A percentile compares a stretch with the other conserved stretches of the same genome.
Evolutionary conservation across 2,329 filamentous ascomycete species (phyloP).

Genomic region (Zymoseptoria ardabiliae): DNA sequence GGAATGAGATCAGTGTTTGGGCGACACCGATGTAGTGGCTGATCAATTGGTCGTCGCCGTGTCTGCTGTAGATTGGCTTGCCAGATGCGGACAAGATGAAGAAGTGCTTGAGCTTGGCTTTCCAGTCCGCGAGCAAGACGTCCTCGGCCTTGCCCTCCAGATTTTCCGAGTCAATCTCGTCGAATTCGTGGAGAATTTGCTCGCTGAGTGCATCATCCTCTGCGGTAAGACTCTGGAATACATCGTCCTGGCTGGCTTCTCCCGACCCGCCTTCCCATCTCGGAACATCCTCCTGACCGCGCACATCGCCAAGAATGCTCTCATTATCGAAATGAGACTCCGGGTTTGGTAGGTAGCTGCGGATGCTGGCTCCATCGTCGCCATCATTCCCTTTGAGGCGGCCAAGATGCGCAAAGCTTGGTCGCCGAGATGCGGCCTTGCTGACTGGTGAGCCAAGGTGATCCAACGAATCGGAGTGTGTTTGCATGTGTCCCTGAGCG

Average conservation of each 20-base stretch:
- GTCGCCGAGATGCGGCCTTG: slow-evolving; percentile 32
- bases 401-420: slow-evolving; percentile 33
- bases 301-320: slow-evolving; percentile 69
- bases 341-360: slow-evolving; percentile 58
- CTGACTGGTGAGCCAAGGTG: slow-evolving; percentile 20
- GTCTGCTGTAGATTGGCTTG: slow-evolving; percentile 93
- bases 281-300: slow-evolving; percentile 55
- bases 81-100: slow-evolving; percentile 92
- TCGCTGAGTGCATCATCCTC: slow-evolving; percentile 47
- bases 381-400: slow-evolving; percentile 44
- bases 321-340: slow-evolving; percentile 65
- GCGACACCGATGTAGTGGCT: slow-evolving; percentile 92
- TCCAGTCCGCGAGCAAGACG: slow-evolving; percentile 64
- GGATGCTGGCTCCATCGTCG: slow-evolving; percentile 59
- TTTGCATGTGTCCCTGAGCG: slow-evolving; percentile 70
- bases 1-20: slow-evolving; percentile 97
- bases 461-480: slow-evolving; percentile 51
- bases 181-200: slow-evolving; percentile 71
- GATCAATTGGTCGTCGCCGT: slow-evolving; percentile 82
- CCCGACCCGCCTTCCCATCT: slow-evolving; percentile 62
- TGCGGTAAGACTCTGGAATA: slow-evolving; percentile 51
- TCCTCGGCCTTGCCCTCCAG: slow-evolving; percentile 49
- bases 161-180: slow-evolving; percentile 57
- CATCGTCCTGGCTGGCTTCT: slow-evolving; percentile 47
- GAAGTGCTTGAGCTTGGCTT: slow-evolving; percentile 91